These are phyloP conservation scores for Daedaleopsis sinensis DNA, from an alignment of 768 basidiomycete species.

Conservation along the genomic window DNA sequence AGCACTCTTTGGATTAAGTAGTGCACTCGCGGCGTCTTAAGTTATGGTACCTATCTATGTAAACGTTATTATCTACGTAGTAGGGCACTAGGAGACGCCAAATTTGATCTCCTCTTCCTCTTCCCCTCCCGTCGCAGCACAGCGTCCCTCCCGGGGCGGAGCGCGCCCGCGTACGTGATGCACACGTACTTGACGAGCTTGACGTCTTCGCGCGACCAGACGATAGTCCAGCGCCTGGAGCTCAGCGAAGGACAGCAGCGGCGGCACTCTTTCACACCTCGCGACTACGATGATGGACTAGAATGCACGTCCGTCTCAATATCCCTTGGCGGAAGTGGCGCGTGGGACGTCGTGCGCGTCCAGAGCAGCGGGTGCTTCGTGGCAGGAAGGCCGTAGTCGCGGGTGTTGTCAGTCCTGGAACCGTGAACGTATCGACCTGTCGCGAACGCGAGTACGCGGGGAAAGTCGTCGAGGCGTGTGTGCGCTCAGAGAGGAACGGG, in stretches of 20 bases:
- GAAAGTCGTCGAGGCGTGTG: constrained; percentile 48
- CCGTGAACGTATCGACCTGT: not conserved
- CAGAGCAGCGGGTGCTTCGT: constrained; percentile 55
- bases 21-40: too few species aligned
- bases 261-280: constrained; percentile 81
- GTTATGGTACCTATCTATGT: too few species aligned
- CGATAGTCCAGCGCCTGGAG: constrained; percentile 80
- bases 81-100: too few species aligned
- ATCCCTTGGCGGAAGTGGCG: constrained; percentile 54
- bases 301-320: constrained; percentile 79
- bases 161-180: constrained; percentile 70
- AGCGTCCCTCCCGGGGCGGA: constrained; percentile 62
- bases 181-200: constrained; percentile 73
- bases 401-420: constrained; percentile 46
- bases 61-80: too few species aligned
- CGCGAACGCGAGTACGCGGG: constrained; percentile 54
- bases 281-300: too few species aligned
- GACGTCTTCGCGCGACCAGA: constrained; percentile 52
- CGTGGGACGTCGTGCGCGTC: constrained; percentile 58
- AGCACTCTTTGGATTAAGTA: too few species aligned
- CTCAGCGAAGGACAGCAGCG: constrained; percentile 75
- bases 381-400: constrained; percentile 48
- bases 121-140: constrained; percentile 33
- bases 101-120: too few species aligned
- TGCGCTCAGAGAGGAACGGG: constrained; percentile 75